Conservation (phyloP, 306 rosid species). For the Cucurbita maxima region DNA sequence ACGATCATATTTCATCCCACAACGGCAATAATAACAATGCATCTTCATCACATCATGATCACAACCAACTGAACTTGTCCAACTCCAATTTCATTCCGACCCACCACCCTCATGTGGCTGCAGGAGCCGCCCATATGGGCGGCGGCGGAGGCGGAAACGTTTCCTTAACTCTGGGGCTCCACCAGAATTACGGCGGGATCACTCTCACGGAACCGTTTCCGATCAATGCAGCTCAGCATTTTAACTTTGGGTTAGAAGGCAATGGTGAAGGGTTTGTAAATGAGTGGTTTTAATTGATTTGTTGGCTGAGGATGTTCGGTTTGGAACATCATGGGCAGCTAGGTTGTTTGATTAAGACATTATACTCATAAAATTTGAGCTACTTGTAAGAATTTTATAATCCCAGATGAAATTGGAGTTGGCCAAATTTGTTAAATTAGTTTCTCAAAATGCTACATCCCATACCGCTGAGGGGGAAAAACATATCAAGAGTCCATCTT, state of each 20-base stretch:
- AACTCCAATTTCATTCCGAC: conserved; percentile 20
- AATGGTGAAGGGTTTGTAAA: conserved; percentile 26
- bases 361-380: not conserved
- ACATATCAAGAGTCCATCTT: too few relatives aligned
- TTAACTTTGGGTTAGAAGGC: conserved; percentile 6
- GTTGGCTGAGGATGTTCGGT: conserved; percentile 28
- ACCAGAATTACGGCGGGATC: conserved; percentile 50
- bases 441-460: not conserved
- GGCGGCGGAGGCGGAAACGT: conserved; percentile 37
- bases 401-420: not conserved
- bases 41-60: conserved; percentile 3
- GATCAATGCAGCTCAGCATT: conserved; percentile 29
- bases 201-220: conserved; percentile 61
- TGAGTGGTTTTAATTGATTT: conserved; percentile 37
- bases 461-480: too few relatives aligned
- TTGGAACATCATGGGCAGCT: not conserved
- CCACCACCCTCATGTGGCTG: conserved; percentile 28
- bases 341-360: conserved; percentile 1
- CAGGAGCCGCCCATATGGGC: conserved; percentile 30
- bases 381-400: not conserved
- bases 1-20: conserved; percentile 26
- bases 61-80: conserved; percentile 19
- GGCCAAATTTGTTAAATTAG: not conserved
- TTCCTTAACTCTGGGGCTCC: conserved; percentile 77
- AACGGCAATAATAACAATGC: conserved; percentile 13